phyloP scores from a whole-genome alignment of 306 rosid genomes.

The Pterocarpus macrocarpus region DNA sequence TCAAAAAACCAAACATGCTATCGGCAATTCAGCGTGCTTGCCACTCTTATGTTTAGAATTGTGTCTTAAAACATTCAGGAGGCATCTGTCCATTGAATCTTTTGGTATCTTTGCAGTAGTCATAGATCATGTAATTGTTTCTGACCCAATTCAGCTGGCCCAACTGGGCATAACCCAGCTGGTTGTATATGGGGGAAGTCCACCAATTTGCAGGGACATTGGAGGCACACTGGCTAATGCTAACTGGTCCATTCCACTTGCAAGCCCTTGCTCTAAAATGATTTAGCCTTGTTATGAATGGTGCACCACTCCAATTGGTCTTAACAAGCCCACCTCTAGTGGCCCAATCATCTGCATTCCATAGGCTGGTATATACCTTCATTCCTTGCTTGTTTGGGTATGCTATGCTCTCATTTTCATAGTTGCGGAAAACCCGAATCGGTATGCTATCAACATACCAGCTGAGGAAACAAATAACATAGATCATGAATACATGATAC shows the following conservation, averaged over 20 bases:
- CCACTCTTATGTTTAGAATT: constrained; percentile 48
- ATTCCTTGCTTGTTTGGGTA: constrained; percentile 88
- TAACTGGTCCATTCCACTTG: constrained; percentile 66
- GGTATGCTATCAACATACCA: constrained; percentile 84
- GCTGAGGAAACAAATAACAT: constrained; percentile 51
- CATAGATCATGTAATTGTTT: constrained; percentile 70
- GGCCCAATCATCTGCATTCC: constrained; percentile 89
- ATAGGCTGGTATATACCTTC: constrained; percentile 72
- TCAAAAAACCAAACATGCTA: too few relatives aligned
- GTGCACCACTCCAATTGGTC: constrained; percentile 75
- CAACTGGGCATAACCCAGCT: constrained; percentile 49
- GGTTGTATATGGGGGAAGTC: constrained; percentile 62
- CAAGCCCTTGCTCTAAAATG: constrained; percentile 82
- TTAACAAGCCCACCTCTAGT: constrained; percentile 81
- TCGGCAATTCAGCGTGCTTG: neutral
- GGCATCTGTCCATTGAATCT: constrained; percentile 71
- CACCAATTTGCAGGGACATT: constrained; percentile 71
- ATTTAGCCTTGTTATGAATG: constrained; percentile 65
- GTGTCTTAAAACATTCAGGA: constrained; percentile 65
- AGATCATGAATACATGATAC: neutral
- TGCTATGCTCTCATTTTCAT: constrained; percentile 62
- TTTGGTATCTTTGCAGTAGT: constrained; percentile 74
- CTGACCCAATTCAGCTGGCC: constrained; percentile 70
- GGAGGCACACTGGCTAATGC: constrained; percentile 67
- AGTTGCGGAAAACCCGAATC: constrained; percentile 78